These are phyloP conservation scores for Arthromyces matolae DNA, from an alignment of 768 basidiomycete species.

Conservation along the genomic window DNA sequence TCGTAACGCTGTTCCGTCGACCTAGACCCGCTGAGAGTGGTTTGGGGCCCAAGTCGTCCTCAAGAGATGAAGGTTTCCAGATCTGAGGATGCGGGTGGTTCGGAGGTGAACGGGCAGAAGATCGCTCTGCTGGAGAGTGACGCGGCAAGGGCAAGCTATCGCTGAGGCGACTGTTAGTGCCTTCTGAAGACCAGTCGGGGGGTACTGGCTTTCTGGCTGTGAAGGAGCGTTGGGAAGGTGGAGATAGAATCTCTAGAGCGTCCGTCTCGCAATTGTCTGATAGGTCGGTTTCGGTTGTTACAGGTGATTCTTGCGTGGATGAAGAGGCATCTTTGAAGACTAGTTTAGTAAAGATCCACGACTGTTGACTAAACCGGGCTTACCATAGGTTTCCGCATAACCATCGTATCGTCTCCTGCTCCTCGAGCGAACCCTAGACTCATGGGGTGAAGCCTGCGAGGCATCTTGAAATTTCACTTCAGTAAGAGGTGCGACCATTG, in stretches of 20 bases:
- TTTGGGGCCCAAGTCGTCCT: constrained; percentile 41
- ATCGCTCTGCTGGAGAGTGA: constrained; percentile 25
- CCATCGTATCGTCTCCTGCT: no score
- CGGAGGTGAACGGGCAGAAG: constrained; percentile 30
- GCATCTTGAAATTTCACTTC: no score
- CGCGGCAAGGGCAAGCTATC: constrained; percentile 13
- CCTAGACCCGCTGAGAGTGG: constrained; percentile 37
- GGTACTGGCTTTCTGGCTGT: constrained; percentile 9
- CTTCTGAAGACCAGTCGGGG: background rate
- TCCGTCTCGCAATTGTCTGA: constrained; percentile 17
- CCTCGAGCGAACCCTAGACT: background rate
- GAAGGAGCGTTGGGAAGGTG: constrained; percentile 16
- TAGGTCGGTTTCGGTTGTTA: background rate
- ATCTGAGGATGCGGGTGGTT: constrained; percentile 31
- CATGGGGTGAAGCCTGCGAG: no score
- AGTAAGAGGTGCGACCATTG: no score
- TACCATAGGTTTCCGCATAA: background rate
- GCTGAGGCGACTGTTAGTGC: constrained; percentile 8
- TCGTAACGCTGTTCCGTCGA: constrained; percentile 46
- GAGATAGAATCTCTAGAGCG: constrained; percentile 18
- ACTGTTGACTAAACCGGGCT: no score
- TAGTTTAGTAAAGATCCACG: no score
- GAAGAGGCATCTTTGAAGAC: no score
- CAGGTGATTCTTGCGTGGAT: background rate
- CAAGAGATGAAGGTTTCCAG: constrained; percentile 47